Conservation (phyloP, 2,329 filamentous ascomycete genomes). For the Venturia oleaginea region DNA sequence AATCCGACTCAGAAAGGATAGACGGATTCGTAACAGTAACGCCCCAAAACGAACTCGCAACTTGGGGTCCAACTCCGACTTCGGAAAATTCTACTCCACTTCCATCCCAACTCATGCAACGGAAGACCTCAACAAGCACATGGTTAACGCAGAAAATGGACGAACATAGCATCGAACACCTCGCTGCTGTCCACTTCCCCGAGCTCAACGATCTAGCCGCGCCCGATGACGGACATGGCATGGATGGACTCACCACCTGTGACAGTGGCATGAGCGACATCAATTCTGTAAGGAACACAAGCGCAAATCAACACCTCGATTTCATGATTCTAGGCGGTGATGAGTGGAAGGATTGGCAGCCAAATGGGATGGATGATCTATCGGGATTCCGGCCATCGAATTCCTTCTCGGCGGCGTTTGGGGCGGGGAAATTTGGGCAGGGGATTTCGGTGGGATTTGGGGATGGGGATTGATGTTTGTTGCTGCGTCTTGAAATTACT, state of each 20-base stretch:
- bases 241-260: neutral
- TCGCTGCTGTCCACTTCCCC: conserved; percentile 26
- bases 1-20: conserved; percentile 18
- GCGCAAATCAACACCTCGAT: conserved; percentile 19
- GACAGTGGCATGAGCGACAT: neutral
- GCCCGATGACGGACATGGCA: conserved; percentile 12
- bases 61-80: conserved; percentile 19
- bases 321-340: conserved; percentile 23
- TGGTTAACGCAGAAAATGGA: conserved; percentile 23
- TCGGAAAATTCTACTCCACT: neutral
- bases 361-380: conserved; percentile 4
- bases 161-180: conserved; percentile 8
- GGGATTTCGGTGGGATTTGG: neutral
- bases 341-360: conserved; percentile 19
- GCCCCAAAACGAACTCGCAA: conserved; percentile 21
- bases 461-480: neutral
- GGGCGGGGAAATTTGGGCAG: conserved; percentile 11
- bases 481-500: too few species aligned
- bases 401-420: neutral
- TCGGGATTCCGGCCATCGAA: conserved; percentile 9
- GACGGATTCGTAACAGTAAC: conserved; percentile 26
- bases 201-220: conserved; percentile 19
- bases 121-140: conserved; percentile 12
- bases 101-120: neutral
- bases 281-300: neutral